phyloP scores from a whole-genome alignment of 192 early-diverging fungal genomes.

The Gryganskiella cystojenkinii region DNA sequence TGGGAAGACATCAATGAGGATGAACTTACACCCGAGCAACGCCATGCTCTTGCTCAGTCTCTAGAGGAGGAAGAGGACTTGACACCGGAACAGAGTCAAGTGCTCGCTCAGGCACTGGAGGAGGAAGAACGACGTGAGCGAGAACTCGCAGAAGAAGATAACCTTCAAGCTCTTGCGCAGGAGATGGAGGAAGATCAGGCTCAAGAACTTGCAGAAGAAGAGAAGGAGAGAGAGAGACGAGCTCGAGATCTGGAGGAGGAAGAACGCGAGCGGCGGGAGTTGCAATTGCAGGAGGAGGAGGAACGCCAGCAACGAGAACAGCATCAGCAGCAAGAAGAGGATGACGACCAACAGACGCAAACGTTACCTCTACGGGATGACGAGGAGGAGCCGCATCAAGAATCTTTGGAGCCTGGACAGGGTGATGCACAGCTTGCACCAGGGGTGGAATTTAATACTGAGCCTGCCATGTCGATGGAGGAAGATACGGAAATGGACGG shows the following conservation, averaged over 20 bases:
- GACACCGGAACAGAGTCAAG: too few relatives aligned
- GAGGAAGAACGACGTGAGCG: too few relatives aligned
- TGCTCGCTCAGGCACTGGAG: too few relatives aligned
- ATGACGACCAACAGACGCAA: background rate
- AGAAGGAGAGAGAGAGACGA: background rate
- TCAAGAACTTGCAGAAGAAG: background rate
- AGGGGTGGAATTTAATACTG: too few relatives aligned
- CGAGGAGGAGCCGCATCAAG: background rate
- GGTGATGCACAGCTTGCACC: too few relatives aligned
- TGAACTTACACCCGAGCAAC: too few relatives aligned
- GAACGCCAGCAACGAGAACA: background rate
- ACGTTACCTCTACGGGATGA: background rate
- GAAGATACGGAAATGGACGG: background rate
- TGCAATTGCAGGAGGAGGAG: background rate
- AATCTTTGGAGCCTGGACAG: too few relatives aligned
- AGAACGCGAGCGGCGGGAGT: background rate
- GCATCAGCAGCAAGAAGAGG: background rate
- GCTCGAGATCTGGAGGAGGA: background rate
- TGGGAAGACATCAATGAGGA: too few relatives aligned
- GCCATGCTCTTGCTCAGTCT: too few relatives aligned
- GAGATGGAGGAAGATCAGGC: constrained; percentile 1
- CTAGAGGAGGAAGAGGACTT: too few relatives aligned
- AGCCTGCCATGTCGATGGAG: background rate
- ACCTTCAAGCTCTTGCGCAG: background rate
- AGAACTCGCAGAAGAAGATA: too few relatives aligned